Base-by-base conservation (phyloP, 1,139 yeast species). In the Eremothecium sinecaudum region DNA sequence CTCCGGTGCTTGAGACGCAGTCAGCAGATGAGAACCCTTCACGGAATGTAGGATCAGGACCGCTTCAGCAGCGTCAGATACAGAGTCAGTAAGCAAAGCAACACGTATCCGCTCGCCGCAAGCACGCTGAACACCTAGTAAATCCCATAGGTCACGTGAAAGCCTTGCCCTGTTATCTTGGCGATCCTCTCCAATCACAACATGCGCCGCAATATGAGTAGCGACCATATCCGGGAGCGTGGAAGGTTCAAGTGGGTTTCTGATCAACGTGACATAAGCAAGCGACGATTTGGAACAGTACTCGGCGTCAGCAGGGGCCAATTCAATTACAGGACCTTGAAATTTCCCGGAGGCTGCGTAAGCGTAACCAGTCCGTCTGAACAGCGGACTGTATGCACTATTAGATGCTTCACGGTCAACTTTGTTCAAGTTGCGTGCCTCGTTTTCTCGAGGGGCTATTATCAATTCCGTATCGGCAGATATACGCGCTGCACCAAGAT, bases 381-480 rank as follows among this genome's bases (percentile, higher is more conserved):
- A n/a, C n/a, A n/a, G n/a, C n/a, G n/a, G n/a, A n/a, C n/a, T n/a
- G n/a, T n/a, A n/a, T n/a, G n/a, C n/a, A n/a, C n/a, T n/a, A n/a
- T n/a, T n/a, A n/a, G n/a, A n/a, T n/a, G n/a, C n/a, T n/a, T n/a
- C n/a, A n/a, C n/a, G n/a, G n/a, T n/a, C n/a, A n/a, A n/a, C n/a
- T n/a, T n/a, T n/a, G n/a, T n/a, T n/a, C n/a, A n/a, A n/a, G n/a
- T 35, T 38, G 21, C 47, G 55, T 48, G 59, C 61, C 46, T 62
- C 63, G 44, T 75, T 59, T 17, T 69, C 67, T 52, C 80, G 79
- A 8, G 95, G 96, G 2, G 94, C 86, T 35, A 90, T 77, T 30
- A 83, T 75, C 7, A 87, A 72, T 50, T 87, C 94, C 17, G 94
- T 74, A 41, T 75, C 73, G 2, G 83, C 79, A 0, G 78, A 70